These are phyloP conservation scores for Rhizopogon vesiculosus DNA, from an alignment of 768 basidiomycete genomes.

Conservation along the genomic window DNA sequence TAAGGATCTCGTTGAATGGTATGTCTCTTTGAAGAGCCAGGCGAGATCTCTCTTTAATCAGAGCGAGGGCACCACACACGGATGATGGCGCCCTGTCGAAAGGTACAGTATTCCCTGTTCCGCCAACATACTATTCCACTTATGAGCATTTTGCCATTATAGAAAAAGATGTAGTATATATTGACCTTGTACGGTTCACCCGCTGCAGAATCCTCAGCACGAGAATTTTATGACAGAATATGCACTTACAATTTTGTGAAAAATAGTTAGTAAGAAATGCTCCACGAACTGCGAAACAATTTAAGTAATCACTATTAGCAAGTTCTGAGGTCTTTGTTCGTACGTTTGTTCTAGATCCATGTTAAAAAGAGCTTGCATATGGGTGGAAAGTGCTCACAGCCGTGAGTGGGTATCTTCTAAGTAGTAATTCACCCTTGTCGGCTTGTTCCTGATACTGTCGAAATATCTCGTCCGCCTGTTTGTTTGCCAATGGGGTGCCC, in stretches of 20 bases:
- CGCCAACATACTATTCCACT: constrained; percentile 63
- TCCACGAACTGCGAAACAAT: constrained; percentile 51
- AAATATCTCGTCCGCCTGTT: constrained; percentile 53
- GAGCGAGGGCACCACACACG: constrained; percentile 49
- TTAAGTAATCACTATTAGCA: neutral
- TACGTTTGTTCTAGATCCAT: constrained; percentile 64
- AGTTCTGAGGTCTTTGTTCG: neutral
- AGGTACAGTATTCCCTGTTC: constrained; percentile 67
- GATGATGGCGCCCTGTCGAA: constrained; percentile 55
- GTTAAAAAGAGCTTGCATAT: constrained; percentile 7
- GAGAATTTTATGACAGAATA: neutral
- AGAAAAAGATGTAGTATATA: neutral
- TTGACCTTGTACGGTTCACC: constrained; percentile 75
- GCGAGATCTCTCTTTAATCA: constrained; percentile 54
- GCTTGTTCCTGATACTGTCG: constrained; percentile 65
- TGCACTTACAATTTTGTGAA: constrained; percentile 70
- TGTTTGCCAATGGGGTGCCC: constrained; percentile 32
- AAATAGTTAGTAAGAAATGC: constrained; percentile 74
- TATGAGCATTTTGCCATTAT: constrained; percentile 6
- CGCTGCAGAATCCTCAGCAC: constrained; percentile 34
- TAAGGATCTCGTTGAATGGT: constrained; percentile 74
- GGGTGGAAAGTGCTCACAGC: constrained; percentile 37
- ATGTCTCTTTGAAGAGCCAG: constrained; percentile 36
- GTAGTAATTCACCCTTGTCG: constrained; percentile 44
- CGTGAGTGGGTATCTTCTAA: constrained; percentile 71